Conservation (phyloP, 2,329 filamentous ascomycete species). For the Mycosphaerelloides madeirae region DNA sequence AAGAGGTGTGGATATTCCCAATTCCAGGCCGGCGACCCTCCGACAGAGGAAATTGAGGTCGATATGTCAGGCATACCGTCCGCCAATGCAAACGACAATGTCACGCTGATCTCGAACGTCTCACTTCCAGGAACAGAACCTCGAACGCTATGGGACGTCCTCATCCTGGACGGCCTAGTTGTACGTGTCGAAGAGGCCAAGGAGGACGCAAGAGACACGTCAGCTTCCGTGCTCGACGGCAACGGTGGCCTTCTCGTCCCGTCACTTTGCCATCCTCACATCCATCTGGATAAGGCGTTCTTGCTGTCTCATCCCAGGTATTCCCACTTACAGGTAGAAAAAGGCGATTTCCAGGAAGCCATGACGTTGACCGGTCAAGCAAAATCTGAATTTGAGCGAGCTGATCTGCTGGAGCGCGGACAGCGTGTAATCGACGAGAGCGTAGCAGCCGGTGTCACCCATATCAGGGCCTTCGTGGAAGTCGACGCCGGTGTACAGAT, state of each 20-base stretch:
- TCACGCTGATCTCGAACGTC: background rate
- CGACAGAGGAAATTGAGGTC: too few relatives aligned
- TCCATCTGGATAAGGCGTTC: constrained; percentile 66
- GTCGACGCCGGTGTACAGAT: constrained; percentile 58
- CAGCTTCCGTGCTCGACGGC: constrained; percentile 33
- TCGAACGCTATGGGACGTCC: background rate
- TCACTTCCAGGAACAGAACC: background rate
- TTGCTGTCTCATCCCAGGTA: constrained; percentile 57
- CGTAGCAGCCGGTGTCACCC: constrained; percentile 59
- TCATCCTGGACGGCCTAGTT: background rate
- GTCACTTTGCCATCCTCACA: constrained; percentile 65
- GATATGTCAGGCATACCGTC: too few relatives aligned
- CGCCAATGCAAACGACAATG: background rate
- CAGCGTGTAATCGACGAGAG: constrained; percentile 62
- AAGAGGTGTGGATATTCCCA: too few relatives aligned
- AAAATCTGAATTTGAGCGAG: constrained; percentile 57
- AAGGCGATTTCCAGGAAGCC: constrained; percentile 63
- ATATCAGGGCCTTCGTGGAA: constrained; percentile 67
- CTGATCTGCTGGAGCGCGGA: constrained; percentile 62
- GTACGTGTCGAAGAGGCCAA: background rate
- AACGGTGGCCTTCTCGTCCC: constrained; percentile 45
- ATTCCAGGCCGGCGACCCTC: too few relatives aligned
- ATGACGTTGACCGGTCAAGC: constrained; percentile 55
- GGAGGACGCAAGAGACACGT: background rate
- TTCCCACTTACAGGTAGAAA: constrained; percentile 54